Evolutionary conservation across 164 flowering plant species (phyloP).

Genomic region (Liquidambar formosana): DNA sequence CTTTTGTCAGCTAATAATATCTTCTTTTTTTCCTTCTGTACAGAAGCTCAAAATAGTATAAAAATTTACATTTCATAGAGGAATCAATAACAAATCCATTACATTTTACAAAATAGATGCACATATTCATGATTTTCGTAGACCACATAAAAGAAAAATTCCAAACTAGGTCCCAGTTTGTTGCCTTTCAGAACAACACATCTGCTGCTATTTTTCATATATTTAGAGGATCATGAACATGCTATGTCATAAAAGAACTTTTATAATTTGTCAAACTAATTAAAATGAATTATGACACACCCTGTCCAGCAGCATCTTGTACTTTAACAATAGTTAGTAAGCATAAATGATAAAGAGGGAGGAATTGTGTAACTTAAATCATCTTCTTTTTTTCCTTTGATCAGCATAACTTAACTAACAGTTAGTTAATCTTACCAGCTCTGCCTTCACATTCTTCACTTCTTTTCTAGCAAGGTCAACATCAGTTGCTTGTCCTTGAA

Average conservation of each 20-base stretch:
- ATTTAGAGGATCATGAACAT: background rate
- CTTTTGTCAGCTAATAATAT: no score
- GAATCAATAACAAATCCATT: no score
- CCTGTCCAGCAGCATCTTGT: background rate
- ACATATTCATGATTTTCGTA: no score
- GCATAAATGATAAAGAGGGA: background rate
- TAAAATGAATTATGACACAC: background rate
- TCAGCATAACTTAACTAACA: no score
- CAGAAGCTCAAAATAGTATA: no score
- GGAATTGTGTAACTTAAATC: background rate
- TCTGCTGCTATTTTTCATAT: background rate
- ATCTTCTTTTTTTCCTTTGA: no score
- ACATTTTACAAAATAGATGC: no score
- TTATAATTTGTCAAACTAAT: no score
- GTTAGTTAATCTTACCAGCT: slow-evolving; percentile 57
- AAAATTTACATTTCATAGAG: no score
- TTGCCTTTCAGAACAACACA: background rate
- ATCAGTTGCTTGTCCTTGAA: slow-evolving; percentile 94
- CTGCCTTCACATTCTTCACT: slow-evolving; percentile 66
- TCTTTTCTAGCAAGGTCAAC: slow-evolving; percentile 76
- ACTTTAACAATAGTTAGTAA: background rate
- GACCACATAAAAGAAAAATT: background rate
- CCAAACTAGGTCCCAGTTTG: background rate
- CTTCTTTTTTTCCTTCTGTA: no score
- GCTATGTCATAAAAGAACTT: background rate